Conservation (phyloP, 163 green algal species). For the Botryococcus braunii region DNA sequence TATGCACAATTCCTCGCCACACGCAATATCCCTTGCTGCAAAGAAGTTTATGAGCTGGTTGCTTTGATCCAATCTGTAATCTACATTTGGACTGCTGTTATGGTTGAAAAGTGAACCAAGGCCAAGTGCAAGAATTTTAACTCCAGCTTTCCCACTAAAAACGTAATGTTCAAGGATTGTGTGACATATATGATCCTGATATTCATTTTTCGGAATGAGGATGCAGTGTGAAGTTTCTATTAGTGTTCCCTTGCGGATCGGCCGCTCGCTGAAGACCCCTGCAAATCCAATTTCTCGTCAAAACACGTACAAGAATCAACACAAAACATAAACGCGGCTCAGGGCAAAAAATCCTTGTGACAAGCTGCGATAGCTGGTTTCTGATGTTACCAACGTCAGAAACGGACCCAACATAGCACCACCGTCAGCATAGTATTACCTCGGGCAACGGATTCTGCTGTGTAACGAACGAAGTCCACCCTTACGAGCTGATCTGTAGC, state of each 20-base stretch:
- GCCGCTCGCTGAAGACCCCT: conserved; percentile 6
- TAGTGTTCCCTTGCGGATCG: conserved; percentile 9
- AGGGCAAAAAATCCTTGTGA: too few relatives aligned
- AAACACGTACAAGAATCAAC: too few relatives aligned
- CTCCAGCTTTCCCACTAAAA: conserved; percentile 12
- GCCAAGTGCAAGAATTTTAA: conserved; percentile 19
- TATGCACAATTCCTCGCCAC: conserved; percentile 23
- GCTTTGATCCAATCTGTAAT: conserved; percentile 21
- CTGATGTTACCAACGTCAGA: too few relatives aligned
- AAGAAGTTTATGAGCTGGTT: conserved; percentile 4
- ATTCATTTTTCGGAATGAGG: conserved; percentile 11
- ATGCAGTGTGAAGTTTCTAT: conserved; percentile 25
- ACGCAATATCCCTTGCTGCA: conserved; percentile 7
- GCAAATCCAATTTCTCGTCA: not conserved
- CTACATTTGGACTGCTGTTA: conserved; percentile 15
- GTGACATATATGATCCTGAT: conserved; percentile 18
- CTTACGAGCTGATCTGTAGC: too few relatives aligned
- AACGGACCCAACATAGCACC: too few relatives aligned
- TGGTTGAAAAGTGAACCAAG: conserved; percentile 30
- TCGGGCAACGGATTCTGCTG: too few relatives aligned
- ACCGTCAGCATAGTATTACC: too few relatives aligned
- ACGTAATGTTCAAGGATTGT: conserved; percentile 26
- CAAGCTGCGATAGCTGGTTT: too few relatives aligned
- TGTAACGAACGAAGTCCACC: too few relatives aligned
- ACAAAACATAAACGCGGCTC: too few relatives aligned